These are phyloP conservation scores for Myriosclerotinia scirpicola DNA, from an alignment of 2,329 filamentous ascomycete genomes.

Conservation along the genomic window DNA sequence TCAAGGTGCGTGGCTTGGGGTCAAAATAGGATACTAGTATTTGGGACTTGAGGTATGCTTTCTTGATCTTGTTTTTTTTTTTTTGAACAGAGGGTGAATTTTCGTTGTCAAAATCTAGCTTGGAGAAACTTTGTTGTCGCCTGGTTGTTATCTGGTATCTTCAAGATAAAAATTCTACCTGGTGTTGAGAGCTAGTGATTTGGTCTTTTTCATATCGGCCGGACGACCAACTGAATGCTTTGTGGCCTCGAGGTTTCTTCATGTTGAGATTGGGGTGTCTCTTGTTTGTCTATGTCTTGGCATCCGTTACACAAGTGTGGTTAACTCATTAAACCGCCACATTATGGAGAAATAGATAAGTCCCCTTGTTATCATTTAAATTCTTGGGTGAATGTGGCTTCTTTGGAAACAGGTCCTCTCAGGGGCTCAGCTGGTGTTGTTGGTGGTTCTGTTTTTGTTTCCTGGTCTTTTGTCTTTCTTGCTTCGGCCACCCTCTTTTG, in stretches of 20 bases:
- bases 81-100: neutral
- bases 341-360: rapidly evolving
- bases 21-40: neutral
- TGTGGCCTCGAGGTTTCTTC: neutral
- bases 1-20: neutral
- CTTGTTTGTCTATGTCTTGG: neutral
- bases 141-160: neutral
- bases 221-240: neutral
- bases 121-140: neutral
- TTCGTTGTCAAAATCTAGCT: neutral
- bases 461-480: neutral
- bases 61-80: neutral
- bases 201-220: neutral
- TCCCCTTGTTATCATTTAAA: rapidly evolving
- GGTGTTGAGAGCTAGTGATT: neutral
- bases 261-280: neutral
- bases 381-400: neutral
- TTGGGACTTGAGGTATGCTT: neutral
- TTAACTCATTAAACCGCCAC: neutral
- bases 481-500: neutral
- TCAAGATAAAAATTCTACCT: neutral
- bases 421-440: constrained; percentile 2
- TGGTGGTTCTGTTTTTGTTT: neutral
- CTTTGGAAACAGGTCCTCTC: neutral
- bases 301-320: neutral